phyloP scores from a whole-genome alignment of 768 basidiomycete species.

The Coprinopsis sp. region DNA sequence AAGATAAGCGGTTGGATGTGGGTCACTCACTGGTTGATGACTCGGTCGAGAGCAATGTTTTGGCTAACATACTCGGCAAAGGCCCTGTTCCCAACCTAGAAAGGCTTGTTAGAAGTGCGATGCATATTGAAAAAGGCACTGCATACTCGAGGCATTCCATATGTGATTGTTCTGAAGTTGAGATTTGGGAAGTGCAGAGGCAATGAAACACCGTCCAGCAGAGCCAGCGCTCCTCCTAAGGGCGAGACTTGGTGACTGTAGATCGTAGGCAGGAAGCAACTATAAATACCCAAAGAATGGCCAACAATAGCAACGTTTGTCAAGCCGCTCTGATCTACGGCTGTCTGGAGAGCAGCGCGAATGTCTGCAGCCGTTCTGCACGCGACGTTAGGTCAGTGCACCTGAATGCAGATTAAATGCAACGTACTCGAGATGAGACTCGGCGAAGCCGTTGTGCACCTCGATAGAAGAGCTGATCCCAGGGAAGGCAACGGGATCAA shows the following conservation, averaged over 20 bases:
- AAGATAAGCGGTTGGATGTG: neutral
- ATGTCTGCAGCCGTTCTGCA: constrained; percentile 35
- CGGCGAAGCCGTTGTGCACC: constrained; percentile 41
- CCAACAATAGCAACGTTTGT: constrained; percentile 38
- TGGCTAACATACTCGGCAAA: constrained; percentile 25
- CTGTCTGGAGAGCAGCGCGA: constrained; percentile 34
- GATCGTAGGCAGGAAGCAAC: constrained; percentile 35
- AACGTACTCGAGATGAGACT: constrained; percentile 37
- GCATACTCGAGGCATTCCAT: constrained; percentile 40
- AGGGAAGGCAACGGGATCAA: constrained; percentile 39
- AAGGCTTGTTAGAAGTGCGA: neutral
- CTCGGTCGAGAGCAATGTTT: constrained; percentile 18
- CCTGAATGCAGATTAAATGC: neutral
- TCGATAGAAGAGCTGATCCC: constrained; percentile 34
- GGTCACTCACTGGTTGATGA: constrained; percentile 19
- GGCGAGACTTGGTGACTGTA: constrained; percentile 50
- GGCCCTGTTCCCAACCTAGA: constrained; percentile 30
- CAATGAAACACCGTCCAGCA: constrained; percentile 55
- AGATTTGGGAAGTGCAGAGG: constrained; percentile 43
- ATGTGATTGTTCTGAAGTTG: constrained; percentile 33
- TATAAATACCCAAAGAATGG: constrained; percentile 34
- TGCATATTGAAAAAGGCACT: constrained; percentile 11
- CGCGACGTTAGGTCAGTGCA: neutral
- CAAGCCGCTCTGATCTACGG: constrained; percentile 28
- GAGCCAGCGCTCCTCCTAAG: constrained; percentile 50